Conservation (phyloP, 2,329 filamentous ascomycete genomes). For the Fusarium haematococcum region DNA sequence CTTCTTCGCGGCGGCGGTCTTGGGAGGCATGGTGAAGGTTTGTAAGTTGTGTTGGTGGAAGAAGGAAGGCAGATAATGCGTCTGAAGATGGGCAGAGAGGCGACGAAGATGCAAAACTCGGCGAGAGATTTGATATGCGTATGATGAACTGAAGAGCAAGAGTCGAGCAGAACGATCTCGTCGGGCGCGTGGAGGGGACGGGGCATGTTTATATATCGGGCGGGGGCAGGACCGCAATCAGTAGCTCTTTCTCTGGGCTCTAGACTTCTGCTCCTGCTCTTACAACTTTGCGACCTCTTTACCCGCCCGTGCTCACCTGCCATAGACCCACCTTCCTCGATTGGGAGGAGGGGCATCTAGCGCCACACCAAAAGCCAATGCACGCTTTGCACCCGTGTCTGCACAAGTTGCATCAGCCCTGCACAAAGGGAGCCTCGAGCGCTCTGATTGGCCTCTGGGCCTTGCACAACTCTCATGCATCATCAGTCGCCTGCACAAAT, state of each 20-base stretch:
- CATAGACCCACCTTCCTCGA: slow-evolving; percentile 37
- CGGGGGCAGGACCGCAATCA: slow-evolving; percentile 68
- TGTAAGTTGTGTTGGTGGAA: slow-evolving; percentile 37
- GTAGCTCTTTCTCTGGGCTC: slow-evolving; percentile 52
- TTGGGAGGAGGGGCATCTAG: slow-evolving; percentile 40
- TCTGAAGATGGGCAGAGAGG: slow-evolving; percentile 41
- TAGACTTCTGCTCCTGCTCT: slow-evolving; percentile 26
- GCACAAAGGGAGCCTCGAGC: slow-evolving; percentile 24
- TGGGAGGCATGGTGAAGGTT: slow-evolving; percentile 67
- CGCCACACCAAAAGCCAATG: slow-evolving; percentile 41
- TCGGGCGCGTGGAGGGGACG: slow-evolving; percentile 65
- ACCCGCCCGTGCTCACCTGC: slow-evolving; percentile 40
- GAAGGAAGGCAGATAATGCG: slow-evolving; percentile 21
- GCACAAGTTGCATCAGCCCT: slow-evolving; percentile 26
- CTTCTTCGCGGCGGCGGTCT: slow-evolving; percentile 65
- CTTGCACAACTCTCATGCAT: slow-evolving; percentile 28
- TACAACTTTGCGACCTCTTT: slow-evolving; percentile 32
- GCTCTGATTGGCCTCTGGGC: slow-evolving; percentile 1
- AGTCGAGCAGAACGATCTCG: slow-evolving; percentile 52
- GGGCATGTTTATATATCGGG: slow-evolving; percentile 72
- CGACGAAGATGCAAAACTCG: slow-evolving; percentile 31
- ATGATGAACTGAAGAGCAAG: slow-evolving; percentile 49
- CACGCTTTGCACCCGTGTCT: slow-evolving; percentile 34
- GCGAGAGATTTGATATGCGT: slow-evolving; percentile 33
- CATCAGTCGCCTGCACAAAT: slow-evolving; percentile 28